Evolutionary conservation across 1,139 yeast species (phyloP).

Genomic region (Spencermartinsiella ligniputridi): DNA sequence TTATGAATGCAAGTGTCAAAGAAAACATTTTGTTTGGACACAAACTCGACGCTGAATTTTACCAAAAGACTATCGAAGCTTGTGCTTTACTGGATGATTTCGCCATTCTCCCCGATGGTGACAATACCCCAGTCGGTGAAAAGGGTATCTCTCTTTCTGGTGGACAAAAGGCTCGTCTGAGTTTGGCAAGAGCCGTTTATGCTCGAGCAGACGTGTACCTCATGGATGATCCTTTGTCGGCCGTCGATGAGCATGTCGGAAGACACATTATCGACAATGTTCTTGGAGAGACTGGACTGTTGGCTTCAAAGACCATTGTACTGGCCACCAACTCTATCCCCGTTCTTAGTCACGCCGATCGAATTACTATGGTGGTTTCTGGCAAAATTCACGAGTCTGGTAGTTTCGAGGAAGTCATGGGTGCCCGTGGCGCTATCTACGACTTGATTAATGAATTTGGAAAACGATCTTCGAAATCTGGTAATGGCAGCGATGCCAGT

Average conservation of each 20-base stretch:
- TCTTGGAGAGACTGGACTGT: slow-evolving; percentile 74
- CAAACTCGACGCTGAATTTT: slow-evolving; percentile 73
- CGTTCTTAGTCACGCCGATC: slow-evolving; percentile 74
- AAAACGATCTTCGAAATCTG: slow-evolving; percentile 33
- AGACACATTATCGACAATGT: slow-evolving; percentile 75
- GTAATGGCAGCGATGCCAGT: slow-evolving; percentile 16
- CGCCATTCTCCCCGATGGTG: slow-evolving; percentile 79
- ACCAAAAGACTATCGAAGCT: slow-evolving; percentile 73
- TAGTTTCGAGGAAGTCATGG: slow-evolving; percentile 54
- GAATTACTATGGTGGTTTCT: slow-evolving; percentile 64
- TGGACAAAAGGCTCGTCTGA: slow-evolving; percentile 93
- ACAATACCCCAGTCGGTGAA: slow-evolving; percentile 89
- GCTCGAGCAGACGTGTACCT: slow-evolving; percentile 89
- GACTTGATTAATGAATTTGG: slow-evolving; percentile 75
- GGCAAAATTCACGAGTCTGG: slow-evolving; percentile 83
- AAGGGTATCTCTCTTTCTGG: slow-evolving; percentile 96
- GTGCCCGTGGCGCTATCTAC: slow-evolving; percentile 50
- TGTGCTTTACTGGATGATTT: slow-evolving; percentile 87
- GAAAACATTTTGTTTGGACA: slow-evolving; percentile 91
- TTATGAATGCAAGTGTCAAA: slow-evolving; percentile 87
- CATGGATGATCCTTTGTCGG: slow-evolving; percentile 89
- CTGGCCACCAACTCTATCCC: slow-evolving; percentile 88
- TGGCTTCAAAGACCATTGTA: slow-evolving; percentile 69
- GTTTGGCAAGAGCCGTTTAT: slow-evolving; percentile 93
- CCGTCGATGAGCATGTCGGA: slow-evolving; percentile 95